Percentiles rank a stretch among this genome's conserved stretches.
Conservation (phyloP, 192 early-diverging fungal genomes). For the Powellomyces hirtus region DNA sequence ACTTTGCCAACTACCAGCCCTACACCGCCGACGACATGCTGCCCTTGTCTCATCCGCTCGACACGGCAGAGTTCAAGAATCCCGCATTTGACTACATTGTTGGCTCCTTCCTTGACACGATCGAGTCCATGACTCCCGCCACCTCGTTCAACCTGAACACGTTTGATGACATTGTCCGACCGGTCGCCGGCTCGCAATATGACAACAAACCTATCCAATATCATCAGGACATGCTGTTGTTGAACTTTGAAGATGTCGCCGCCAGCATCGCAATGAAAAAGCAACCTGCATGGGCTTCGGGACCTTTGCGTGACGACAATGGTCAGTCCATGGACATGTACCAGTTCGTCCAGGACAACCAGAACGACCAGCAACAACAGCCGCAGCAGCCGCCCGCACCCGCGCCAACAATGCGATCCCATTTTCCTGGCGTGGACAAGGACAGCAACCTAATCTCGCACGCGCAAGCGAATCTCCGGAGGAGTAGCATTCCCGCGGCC, state of each 20-base stretch:
- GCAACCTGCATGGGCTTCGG: background rate
- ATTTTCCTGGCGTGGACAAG: background rate
- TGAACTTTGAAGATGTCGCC: slow-evolving; percentile 33
- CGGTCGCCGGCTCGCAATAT: background rate
- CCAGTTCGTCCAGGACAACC: background rate
- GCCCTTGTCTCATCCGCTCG: background rate
- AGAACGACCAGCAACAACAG: background rate
- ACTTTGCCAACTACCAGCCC: background rate
- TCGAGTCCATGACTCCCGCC: slow-evolving; percentile 29
- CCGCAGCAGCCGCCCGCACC: background rate
- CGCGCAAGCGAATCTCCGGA: background rate
- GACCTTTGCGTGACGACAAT: too few species aligned
- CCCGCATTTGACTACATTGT: slow-evolving; percentile 44
- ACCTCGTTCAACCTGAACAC: background rate
- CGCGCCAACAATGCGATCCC: background rate
- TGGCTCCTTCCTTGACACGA: slow-evolving; percentile 41
- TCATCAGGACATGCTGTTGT: slow-evolving; percentile 43
- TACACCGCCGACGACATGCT: background rate
- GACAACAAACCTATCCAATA: slow-evolving; percentile 25
- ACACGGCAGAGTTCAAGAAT: slow-evolving; percentile 17
- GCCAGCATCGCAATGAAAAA: slow-evolving; percentile 18
- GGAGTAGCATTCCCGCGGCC: background rate
- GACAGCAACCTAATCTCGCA: background rate
- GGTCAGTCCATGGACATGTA: too few species aligned
- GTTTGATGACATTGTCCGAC: slow-evolving; percentile 16